Base-by-base conservation (phyloP, 257 asterid genomes). In the Fraxinus anomala region DNA sequence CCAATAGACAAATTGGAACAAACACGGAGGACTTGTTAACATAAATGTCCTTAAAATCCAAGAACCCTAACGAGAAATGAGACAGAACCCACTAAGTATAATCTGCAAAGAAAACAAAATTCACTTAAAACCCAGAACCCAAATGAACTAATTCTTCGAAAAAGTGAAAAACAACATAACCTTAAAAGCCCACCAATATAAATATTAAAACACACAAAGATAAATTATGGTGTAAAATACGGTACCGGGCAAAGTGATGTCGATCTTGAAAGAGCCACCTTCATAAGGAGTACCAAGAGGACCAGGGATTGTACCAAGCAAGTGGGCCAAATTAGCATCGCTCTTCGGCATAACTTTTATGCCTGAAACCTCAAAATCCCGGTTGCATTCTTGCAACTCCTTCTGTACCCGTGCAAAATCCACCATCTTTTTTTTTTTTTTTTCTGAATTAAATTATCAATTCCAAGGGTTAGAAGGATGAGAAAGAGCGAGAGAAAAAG, bases 241-340 rank as follows among this genome's bases (percentile, higher is more conserved):
- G 1, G 65, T 83, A 95, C 99, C 93, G 31, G 97, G 88, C 74
- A 95, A 83, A 84, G 82, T 87, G 76, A 93, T 95, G 83, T 95
- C 98, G 84, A 93, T 95, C 82, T 91, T 93, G 94, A 95, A 95
- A 72, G 85, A 76, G 42, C 99, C 99, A 23, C 97, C 98, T 87
- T 95, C 97, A 44, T 95, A 95, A 16, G 97, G 99, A 42, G 99
- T 95, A 70, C 93, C 98, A 47, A 68, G 54, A 31, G 98, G 99
- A 72, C 99, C 99, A 31, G 98, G 96, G 70, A 95, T 87, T 70
- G 97, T 89, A 42, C 98, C 99, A 17, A 87, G 85, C 91, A 95
- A 81, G 36, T 89, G 93, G 71, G 90, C 81, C 10, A 95, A 90
- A 72, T 86, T 89, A 47, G 87, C 76, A 24, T 93, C 98, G 23